phyloP scores from a whole-genome alignment of 179 eudicot species.

The Kewa caespitosa region DNA sequence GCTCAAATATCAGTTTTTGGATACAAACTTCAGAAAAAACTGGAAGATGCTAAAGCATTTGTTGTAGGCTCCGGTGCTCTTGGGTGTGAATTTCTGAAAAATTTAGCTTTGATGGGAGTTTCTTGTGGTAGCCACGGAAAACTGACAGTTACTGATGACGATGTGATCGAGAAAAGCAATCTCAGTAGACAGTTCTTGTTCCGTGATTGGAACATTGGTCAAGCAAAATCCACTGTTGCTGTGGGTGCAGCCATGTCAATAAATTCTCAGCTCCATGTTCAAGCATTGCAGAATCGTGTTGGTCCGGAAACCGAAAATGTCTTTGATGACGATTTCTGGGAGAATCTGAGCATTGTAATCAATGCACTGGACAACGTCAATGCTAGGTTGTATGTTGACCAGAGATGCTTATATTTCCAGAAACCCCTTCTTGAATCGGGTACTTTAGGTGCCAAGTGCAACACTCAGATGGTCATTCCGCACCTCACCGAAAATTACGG shows the following conservation, averaged over 20 bases:
- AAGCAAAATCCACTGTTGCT: conserved; percentile 95
- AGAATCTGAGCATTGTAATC: conserved; percentile 61
- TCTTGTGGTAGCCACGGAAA: conserved; percentile 67
- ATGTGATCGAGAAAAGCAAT: conserved; percentile 93
- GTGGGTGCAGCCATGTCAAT: conserved; percentile 76
- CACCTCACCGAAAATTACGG: conserved; percentile 93
- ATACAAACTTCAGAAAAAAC: conserved; percentile 68
- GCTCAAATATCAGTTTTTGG: conserved; percentile 95
- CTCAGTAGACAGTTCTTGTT: conserved; percentile 91
- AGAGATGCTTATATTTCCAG: conserved; percentile 85
- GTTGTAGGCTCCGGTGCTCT: conserved; percentile 96
- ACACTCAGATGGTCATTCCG: conserved; percentile 92
- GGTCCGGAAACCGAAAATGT: conserved; percentile 88
- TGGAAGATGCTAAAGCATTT: conserved; percentile 70
- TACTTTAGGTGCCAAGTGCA: conserved; percentile 90
- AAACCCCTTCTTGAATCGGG: conserved; percentile 95
- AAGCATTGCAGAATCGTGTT: conserved; percentile 90
- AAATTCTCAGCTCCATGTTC: conserved; percentile 51
- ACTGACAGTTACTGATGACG: conserved; percentile 88
- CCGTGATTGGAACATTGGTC: conserved; percentile 97
- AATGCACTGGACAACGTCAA: conserved; percentile 88
- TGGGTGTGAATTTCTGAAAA: conserved; percentile 91
- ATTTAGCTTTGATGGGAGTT: conserved; percentile 93
- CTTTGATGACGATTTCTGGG: conserved; percentile 84
- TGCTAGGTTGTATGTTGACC: conserved; percentile 86